phyloP scores from a whole-genome alignment of 139 green algal genomes.

The Haematococcus sp. region DNA sequence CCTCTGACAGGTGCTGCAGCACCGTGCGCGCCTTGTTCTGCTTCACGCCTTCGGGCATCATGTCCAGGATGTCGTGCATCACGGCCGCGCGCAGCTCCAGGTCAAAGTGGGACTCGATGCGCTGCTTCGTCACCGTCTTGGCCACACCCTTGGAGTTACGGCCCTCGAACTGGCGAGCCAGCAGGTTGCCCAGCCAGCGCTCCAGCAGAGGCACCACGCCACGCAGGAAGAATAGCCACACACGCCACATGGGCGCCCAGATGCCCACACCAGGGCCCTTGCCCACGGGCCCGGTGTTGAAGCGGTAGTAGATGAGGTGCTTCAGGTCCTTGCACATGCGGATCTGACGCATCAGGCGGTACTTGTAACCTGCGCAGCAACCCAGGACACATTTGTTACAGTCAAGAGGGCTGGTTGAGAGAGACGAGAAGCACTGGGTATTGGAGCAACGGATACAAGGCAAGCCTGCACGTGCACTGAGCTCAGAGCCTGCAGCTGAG shows the following conservation, averaged over 20 bases:
- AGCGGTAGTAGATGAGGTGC: constrained; percentile 99
- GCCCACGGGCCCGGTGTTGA: constrained; percentile 96
- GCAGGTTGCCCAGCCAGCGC: constrained; percentile 98
- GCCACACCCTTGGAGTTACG: constrained; percentile 92
- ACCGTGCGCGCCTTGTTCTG: constrained; percentile 90
- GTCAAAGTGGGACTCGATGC: constrained; percentile 98
- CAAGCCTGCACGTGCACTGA: too few species aligned
- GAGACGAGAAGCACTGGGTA: too few species aligned
- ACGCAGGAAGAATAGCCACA: constrained; percentile 99
- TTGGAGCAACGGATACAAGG: too few species aligned
- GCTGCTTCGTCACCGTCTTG: constrained; percentile 99
- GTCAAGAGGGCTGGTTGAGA: too few species aligned
- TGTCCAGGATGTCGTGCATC: constrained; percentile 99
- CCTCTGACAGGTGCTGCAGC: constrained; percentile 98
- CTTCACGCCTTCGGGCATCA: constrained; percentile 94
- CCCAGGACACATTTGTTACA: too few species aligned
- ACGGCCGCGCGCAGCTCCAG: constrained; percentile 96
- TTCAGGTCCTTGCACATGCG: constrained; percentile 99
- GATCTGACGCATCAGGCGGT: constrained; percentile 99
- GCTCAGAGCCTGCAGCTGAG: too few species aligned
- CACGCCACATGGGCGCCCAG: constrained; percentile 99
- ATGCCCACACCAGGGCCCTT: constrained; percentile 99
- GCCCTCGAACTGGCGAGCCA: constrained; percentile 98
- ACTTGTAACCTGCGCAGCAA: constrained; percentile 84
- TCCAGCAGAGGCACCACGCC: constrained; percentile 96